Conservation (phyloP, 2,329 filamentous ascomycete genomes). For the Epichloe hybrida region DNA sequence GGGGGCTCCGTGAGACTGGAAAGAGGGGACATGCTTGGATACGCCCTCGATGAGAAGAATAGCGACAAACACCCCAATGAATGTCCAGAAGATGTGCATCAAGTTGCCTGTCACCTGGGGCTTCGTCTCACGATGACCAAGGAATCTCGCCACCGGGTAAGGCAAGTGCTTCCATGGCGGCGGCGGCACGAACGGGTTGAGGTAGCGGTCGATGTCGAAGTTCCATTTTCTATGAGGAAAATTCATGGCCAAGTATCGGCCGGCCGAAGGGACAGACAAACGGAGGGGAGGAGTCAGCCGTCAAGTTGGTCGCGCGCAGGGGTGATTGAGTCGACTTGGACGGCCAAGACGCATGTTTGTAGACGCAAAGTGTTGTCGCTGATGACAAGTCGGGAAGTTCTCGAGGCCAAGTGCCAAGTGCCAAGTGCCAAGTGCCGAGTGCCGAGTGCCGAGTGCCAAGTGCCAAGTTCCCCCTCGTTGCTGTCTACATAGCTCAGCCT, state of each 20-base stretch:
- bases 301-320: neutral
- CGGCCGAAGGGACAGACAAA: neutral
- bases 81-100: slow-evolving; percentile 45
- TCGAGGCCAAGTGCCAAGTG: neutral
- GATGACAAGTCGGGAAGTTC: neutral
- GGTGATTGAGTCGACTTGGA: neutral
- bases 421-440: neutral
- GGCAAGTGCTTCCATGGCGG: slow-evolving; percentile 54
- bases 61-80: slow-evolving; percentile 50
- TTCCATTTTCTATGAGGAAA: slow-evolving; percentile 26
- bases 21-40: slow-evolving; percentile 38
- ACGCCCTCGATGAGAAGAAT: slow-evolving; percentile 46
- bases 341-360: neutral
- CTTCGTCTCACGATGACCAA: slow-evolving; percentile 43
- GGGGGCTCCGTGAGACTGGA: slow-evolving; percentile 38
- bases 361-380: neutral
- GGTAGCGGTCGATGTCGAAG: slow-evolving; percentile 64
- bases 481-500: neutral
- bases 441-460: neutral
- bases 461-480: neutral
- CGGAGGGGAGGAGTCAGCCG: no score
- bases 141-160: slow-evolving; percentile 49
- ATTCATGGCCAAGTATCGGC: neutral
- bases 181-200: slow-evolving; percentile 57
- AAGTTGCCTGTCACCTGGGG: slow-evolving; percentile 39